These are phyloP conservation scores for Eruca vesicaria DNA, from an alignment of 441 rosid species.

Conservation along the genomic window DNA sequence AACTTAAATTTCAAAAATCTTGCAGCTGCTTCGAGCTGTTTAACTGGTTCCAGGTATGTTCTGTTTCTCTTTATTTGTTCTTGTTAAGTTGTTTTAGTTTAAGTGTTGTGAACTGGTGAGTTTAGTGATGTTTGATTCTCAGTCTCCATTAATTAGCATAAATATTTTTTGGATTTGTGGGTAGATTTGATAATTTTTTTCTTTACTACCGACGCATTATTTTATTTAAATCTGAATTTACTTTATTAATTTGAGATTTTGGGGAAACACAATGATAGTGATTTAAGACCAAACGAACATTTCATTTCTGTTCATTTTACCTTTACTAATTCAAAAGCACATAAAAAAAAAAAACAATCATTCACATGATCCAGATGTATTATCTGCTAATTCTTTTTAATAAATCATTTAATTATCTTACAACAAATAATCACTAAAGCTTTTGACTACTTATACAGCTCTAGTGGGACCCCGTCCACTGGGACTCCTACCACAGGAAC, in stretches of 20 bases:
- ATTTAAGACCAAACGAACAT: slow-evolving; percentile 14
- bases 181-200: slow-evolving; percentile 17
- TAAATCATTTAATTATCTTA: neutral
- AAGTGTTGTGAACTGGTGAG: neutral
- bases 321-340: neutral
- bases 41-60: slow-evolving; percentile 38
- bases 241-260: neutral
- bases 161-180: neutral
- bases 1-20: neutral
- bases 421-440: neutral
- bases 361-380: slow-evolving; percentile 32
- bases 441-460: slow-evolving; percentile 31
- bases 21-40: slow-evolving; percentile 33
- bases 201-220: slow-evolving; percentile 6
- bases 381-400: neutral
- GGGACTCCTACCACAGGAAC: slow-evolving; percentile 9
- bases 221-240: neutral
- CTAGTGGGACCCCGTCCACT: slow-evolving; percentile 27
- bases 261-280: slow-evolving; percentile 26
- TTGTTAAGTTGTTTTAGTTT: neutral
- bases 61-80: neutral
- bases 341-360: neutral
- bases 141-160: neutral
- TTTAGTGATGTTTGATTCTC: neutral
- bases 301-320: slow-evolving; percentile 15